A percentile compares a stretch with the other conserved stretches of the same genome.
These are phyloP conservation scores for Rhizoctonia solani DNA, from an alignment of 1,284 basidiomycete genomes.

Conservation along the genomic window DNA sequence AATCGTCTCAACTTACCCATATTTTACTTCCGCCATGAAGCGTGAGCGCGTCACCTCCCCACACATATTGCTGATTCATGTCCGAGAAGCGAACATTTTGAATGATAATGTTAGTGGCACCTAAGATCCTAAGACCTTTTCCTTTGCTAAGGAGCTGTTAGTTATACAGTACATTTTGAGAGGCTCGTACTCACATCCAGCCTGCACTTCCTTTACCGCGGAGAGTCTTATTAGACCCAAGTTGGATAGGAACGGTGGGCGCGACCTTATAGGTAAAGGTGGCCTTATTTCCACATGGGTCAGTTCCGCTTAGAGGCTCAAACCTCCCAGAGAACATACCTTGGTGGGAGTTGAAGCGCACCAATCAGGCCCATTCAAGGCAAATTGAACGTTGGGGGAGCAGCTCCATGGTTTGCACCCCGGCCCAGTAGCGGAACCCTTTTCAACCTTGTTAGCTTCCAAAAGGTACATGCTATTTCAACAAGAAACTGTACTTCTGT, in stretches of 20 bases:
- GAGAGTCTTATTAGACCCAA: constrained; percentile 42
- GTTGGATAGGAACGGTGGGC: constrained; percentile 34
- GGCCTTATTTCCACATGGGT: not conserved
- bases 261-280: constrained; percentile 34
- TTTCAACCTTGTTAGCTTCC: not conserved
- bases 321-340: too few relatives aligned
- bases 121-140: not conserved
- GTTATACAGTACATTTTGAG: too few relatives aligned
- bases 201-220: constrained; percentile 42
- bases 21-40: constrained; percentile 38
- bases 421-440: constrained; percentile 36
- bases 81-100: constrained; percentile 41
- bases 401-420: constrained; percentile 45
- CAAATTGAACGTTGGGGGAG: constrained; percentile 44
- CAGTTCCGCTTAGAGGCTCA: too few relatives aligned
- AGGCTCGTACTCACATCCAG: too few relatives aligned
- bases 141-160: constrained; percentile 4
- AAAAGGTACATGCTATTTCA: not conserved
- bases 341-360: constrained; percentile 38
- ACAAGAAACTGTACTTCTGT: not conserved
- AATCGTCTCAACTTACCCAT: constrained; percentile 40
- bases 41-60: constrained; percentile 43
- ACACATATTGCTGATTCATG: constrained; percentile 42
- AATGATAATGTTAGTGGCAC: constrained; percentile 15
- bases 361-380: constrained; percentile 43